Conservation (phyloP, 2,329 filamentous ascomycete species). For the Chaetomium globosum region DNA sequence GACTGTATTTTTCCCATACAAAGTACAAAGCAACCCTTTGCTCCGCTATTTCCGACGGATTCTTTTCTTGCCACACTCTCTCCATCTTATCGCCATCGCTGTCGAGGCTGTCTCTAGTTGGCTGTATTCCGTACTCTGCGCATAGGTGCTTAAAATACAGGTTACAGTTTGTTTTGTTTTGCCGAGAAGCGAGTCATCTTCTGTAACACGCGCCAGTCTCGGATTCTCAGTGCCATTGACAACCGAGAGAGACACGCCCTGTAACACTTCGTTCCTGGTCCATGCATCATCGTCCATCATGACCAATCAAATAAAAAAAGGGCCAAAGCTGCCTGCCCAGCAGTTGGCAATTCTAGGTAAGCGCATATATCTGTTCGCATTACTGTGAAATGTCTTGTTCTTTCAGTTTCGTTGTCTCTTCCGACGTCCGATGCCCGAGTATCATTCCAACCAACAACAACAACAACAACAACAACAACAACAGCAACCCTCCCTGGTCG, state of each 20-base stretch:
- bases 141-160: not conserved
- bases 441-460: not conserved
- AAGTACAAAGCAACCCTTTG: not conserved
- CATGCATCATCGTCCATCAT: slow-evolving; percentile 28
- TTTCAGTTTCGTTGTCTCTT: slow-evolving; percentile 12
- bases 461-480: not conserved
- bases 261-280: not conserved
- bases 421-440: not conserved
- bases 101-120: not conserved
- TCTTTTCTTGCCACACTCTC: not conserved
- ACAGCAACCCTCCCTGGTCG: not conserved
- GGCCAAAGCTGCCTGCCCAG: slow-evolving; percentile 70
- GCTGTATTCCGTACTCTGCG: not conserved
- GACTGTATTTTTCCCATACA: slow-evolving; percentile 8
- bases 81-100: not conserved
- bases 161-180: not conserved
- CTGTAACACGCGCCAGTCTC: not conserved
- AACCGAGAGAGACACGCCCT: not conserved
- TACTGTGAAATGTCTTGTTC: slow-evolving; percentile 10
- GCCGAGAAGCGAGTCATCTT: not conserved
- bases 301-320: slow-evolving; percentile 34
- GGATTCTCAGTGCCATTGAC: not conserved
- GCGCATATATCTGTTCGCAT: slow-evolving; percentile 33
- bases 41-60: slow-evolving; percentile 5
- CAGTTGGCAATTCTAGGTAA: slow-evolving; percentile 79